These are phyloP conservation scores for Trametes maxima DNA, from an alignment of 768 basidiomycete species.

Conservation along the genomic window DNA sequence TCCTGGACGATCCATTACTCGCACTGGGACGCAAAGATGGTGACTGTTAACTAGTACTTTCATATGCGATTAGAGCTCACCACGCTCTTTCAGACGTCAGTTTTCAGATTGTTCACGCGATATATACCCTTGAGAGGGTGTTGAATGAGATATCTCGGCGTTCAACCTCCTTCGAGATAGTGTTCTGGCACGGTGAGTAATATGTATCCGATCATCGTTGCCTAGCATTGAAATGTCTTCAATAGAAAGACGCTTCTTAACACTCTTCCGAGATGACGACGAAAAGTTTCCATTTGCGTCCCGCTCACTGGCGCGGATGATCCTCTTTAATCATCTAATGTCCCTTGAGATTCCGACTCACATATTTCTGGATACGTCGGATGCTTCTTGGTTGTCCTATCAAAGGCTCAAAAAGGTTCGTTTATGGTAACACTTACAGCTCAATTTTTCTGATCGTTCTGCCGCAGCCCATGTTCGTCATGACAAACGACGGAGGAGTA, in stretches of 20 bases:
- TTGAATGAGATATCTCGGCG: conserved; percentile 52
- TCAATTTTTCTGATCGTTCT: conserved; percentile 4
- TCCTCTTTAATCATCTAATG: conserved; percentile 54
- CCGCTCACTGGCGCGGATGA: conserved; percentile 51
- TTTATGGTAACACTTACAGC: background rate
- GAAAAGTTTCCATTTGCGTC: conserved; percentile 46
- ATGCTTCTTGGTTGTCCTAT: conserved; percentile 53
- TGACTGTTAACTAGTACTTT: conserved; percentile 19
- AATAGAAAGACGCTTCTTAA: conserved; percentile 48
- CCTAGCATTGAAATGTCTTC: background rate
- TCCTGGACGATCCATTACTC: conserved; percentile 63
- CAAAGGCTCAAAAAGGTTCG: conserved; percentile 44
- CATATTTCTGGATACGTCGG: conserved; percentile 47
- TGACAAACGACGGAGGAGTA: conserved; percentile 56
- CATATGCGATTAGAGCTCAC: background rate
- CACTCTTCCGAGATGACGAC: conserved; percentile 41
- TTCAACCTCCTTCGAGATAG: conserved; percentile 59
- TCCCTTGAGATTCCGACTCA: conserved; percentile 46
- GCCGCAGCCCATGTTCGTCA: conserved; percentile 65
- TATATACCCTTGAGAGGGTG: conserved; percentile 53
- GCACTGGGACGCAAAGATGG: conserved; percentile 53
- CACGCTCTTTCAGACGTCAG: conserved; percentile 44
- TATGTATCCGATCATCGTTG: background rate
- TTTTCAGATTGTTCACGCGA: conserved; percentile 68
- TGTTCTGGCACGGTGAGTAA: conserved; percentile 59